Base-by-base conservation (phyloP, 2,329 filamentous ascomycete genomes). In the Colletotrichum gigasporum region DNA sequence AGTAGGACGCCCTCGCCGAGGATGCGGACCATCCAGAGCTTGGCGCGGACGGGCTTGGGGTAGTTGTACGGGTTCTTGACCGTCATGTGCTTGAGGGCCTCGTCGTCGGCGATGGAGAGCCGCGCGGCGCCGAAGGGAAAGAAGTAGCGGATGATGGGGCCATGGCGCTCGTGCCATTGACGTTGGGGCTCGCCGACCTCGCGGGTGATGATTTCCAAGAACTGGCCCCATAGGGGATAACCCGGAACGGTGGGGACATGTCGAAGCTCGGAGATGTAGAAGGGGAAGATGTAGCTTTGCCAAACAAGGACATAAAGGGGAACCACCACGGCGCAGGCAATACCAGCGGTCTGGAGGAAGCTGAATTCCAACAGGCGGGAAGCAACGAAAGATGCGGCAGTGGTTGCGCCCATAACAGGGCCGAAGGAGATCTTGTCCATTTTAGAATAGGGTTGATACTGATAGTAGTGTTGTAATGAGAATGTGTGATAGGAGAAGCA, bases 101-200 rank as follows among this genome's bases (percentile, higher is more conserved):
- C 77, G 56, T 82, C 79, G 47, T 80, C 78, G 62, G 79, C 79
- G 44, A 82, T 70, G 3, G 79, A 78, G 8, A 82, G 73, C 37
- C 80, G 74, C 69, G 81, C 80, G 22, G 75, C 73, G 50, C 80
- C 80, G 35, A 82, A 78, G 22, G 79, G 80, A 61, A 82, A 82
- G 73, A 79, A 81, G 65, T 82, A 82, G 56, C 80, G 75, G 54
- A 82, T 75, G 45, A 82, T 79, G 28, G 76, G 73, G 14, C 79
- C 79, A 47, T 79, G 72, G 22, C 76, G 51, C 35, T 74, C 63
- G 68, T 82, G 79, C 80, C 80, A 82, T 62, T 71, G 62, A 42
- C 80, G 75, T 60, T 81, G 79, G 14, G 77, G 74, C 6, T 80
- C 71, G 53, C 80, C 80, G 48, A 76, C 77, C 66, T 82, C 80